phyloP scores from a whole-genome alignment of 2,329 filamentous ascomycete species.

The Decorospora gaudefroyi region DNA sequence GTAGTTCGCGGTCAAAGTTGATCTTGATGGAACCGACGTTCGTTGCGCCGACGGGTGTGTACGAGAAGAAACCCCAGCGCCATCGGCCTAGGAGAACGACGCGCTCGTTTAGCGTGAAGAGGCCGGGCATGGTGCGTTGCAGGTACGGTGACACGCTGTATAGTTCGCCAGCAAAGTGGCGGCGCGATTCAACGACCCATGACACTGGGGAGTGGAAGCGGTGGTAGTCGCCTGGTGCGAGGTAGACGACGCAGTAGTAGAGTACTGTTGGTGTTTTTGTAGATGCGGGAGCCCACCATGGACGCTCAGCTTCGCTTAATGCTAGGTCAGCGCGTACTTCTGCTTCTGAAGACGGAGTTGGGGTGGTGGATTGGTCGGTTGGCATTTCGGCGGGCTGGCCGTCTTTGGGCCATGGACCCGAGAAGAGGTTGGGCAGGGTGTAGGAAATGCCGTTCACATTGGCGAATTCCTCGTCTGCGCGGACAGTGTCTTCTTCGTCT shows the following conservation, averaged over 20 bases:
- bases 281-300: constrained; percentile 54
- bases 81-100: constrained; percentile 91
- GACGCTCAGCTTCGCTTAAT: constrained; percentile 62
- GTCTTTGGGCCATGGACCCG: constrained; percentile 61
- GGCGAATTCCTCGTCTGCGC: constrained; percentile 89
- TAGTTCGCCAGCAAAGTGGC: constrained; percentile 97
- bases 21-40: constrained; percentile 96
- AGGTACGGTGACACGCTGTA: constrained; percentile 95
- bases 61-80: constrained; percentile 97
- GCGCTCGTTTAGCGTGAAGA: constrained; percentile 96
- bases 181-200: constrained; percentile 91
- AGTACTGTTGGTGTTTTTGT: constrained; percentile 64
- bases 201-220: constrained; percentile 94
- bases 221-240: constrained; percentile 97
- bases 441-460: constrained; percentile 94
- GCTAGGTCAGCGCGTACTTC: constrained; percentile 85
- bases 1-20: constrained; percentile 93
- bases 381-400: constrained; percentile 57
- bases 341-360: constrained; percentile 73
- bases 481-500: constrained; percentile 66
- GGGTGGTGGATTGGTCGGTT: constrained; percentile 72
- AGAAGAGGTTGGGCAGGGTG: constrained; percentile 84
- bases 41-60: constrained; percentile 92
- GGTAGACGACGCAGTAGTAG: constrained; percentile 93
- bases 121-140: constrained; percentile 85